Evolutionary conservation across 139 green algal genomes (phyloP), one percentile per base, ranked within the genome.

Genomic region (Picochlorum costavermella): DNA sequence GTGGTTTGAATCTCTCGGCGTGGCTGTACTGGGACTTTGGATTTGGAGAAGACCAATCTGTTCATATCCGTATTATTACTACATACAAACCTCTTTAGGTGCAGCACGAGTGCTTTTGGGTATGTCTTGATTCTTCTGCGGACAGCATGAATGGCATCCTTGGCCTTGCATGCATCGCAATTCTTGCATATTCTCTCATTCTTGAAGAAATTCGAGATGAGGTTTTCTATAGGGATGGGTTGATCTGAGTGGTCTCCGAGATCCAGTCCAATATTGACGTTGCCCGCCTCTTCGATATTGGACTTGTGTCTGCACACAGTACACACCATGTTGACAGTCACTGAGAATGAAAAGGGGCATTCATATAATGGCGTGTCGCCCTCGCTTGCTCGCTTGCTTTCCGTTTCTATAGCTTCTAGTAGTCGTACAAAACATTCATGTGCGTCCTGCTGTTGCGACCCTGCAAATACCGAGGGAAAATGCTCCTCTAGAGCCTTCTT

Each of bases 401-500:
- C 79, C 8, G 26, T 51, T 67, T 89, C 74, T 60, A 87, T 36
- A 50, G 36, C 57, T 20, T 91, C 79, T 61, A 88, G 62, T 69
- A 90, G 70, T 29, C 67, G 65, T 30, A 75, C 76, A 14, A 91
- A 58, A 71, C 85, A 89, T 71, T 89, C 83, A 31, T 89, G 83
- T 6, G 81, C 79, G 60, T 89, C 84, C 73, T 90, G 81, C 70
- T 90, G 85, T 30, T 69, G 62, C 43, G 76, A 66, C 16, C 83
- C 81, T 12, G 68, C 67, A 70, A 84, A 91, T 5, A 76, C 76
- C 2, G 56, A 29, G 36, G 84, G 73, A 59, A 63, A 40, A 30
- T 63, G 69, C 17, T 73, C 67, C 28, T 88, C 79, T 30, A 53
- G 46, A 20, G 46, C 46, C 16, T 53, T 53, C 46, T 53, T 53